Evolutionary conservation across 768 basidiomycete genomes (phyloP), one percentile per base, ranked within the genome.

Genomic region (Hericium erinaceus): DNA sequence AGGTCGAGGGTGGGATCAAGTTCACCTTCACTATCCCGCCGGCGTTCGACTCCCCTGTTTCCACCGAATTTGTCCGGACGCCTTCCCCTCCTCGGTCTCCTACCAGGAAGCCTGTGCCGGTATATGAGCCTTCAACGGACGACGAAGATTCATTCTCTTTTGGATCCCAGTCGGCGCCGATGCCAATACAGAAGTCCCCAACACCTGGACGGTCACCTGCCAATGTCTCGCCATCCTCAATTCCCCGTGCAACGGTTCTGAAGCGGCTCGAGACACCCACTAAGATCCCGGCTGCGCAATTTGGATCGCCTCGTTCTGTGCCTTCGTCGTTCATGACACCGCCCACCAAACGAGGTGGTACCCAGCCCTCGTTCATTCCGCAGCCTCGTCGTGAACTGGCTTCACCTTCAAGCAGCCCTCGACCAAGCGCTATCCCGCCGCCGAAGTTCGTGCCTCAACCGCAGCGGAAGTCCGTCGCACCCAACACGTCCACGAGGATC

Each of bases 11-110:
- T 33, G 89, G 88, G 5, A 87, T 91, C 66, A 82, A 78, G 60
- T 89, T 90, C 63, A 85, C 78, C 3, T 89, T 90, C 60, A 82
- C 80, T 3, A 80, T 83, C 18, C 84, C 88, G n/a, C 66, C 72
- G 3, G 49, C 48, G 15, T 65, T 59, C 58, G 65, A 66, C n/a
- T 60, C 61, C 58, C 37, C 62, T 33, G 57, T 58, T 46, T 52
- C 70, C 68, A 44, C 59, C 12, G 59, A 57, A 56, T 58, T 54
- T 40, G 56, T 60, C 51, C 61, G 52, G 57, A 54, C 54, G 4
- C 58, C 61, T n/a, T 58, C 61, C 11, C 54, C 50, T 10, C 11
- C 38, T 24, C 55, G 49, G 38, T 60, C 64, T 15, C 52, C 61
- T 13, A 56, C 60, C 28, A 58, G 18, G 48, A 55, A 59, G 41